Conservation (phyloP, 2,329 filamentous ascomycete species). For the Ceratocystis huliohia region DNA sequence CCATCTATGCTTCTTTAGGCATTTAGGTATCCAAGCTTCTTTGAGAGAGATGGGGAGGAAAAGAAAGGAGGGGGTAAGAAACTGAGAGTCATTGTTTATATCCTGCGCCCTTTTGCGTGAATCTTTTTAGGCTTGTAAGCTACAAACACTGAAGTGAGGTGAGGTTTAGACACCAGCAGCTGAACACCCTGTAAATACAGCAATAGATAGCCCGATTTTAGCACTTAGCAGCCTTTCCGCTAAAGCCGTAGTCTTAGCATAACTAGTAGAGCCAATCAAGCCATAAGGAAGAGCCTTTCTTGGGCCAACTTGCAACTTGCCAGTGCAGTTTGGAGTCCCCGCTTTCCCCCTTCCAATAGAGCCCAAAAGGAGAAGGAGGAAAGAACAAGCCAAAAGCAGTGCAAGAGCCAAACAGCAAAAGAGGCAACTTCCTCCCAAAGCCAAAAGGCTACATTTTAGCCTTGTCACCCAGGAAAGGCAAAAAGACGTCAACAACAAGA, state of each 20-base stretch:
- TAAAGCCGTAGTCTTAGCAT: not conserved
- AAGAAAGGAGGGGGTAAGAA: not conserved
- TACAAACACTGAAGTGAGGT: not conserved
- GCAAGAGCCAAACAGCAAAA: not conserved
- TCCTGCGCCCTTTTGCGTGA: not conserved
- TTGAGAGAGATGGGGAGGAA: not conserved
- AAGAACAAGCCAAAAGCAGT: not conserved
- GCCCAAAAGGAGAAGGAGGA: not conserved
- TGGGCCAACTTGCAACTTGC: constrained; percentile 5
- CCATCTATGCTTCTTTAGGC: not conserved
- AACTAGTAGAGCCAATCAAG: not conserved
- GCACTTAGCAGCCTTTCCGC: not conserved
- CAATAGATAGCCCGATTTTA: not conserved
- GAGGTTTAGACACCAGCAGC: not conserved
- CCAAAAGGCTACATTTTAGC: constrained; percentile 8
- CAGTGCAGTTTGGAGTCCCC: not conserved
- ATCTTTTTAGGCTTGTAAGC: not conserved
- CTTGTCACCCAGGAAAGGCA: not conserved
- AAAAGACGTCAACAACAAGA: constrained; percentile 8
- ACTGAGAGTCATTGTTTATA: not conserved
- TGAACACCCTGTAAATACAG: not conserved
- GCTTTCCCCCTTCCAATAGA: not conserved
- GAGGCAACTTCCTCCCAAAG: not conserved
- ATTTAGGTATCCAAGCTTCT: constrained; percentile 5
- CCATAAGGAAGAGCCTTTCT: not conserved